Percentiles rank a stretch among this genome's conserved stretches.
Conservation (phyloP, 352 stramenopile species). For the Phytophthora tubulina region DNA sequence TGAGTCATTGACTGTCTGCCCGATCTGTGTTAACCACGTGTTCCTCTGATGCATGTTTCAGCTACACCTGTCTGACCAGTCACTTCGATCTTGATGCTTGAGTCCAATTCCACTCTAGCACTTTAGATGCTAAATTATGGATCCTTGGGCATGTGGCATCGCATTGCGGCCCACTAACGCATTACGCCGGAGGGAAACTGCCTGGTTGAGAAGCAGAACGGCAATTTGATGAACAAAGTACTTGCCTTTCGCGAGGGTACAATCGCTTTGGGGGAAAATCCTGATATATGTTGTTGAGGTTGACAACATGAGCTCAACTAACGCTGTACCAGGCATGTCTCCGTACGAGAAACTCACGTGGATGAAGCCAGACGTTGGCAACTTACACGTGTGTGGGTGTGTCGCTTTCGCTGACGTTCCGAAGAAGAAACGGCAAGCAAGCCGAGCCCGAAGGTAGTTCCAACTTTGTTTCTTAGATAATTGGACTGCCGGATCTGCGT, state of each 20-base stretch:
- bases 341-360: not conserved
- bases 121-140: no score
- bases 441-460: not conserved
- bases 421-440: not conserved
- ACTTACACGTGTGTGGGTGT: not conserved
- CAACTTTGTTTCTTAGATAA: not conserved
- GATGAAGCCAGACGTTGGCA: not conserved
- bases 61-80: no score
- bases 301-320: not conserved
- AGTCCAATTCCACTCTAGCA: no score
- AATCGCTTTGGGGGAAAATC: not conserved
- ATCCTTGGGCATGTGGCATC: not conserved
- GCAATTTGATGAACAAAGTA: not conserved
- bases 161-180: not conserved
- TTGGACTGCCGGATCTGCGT: not conserved
- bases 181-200: not conserved
- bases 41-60: no score
- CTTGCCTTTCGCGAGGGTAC: not conserved
- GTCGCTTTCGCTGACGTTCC: not conserved
- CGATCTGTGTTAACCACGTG: no score
- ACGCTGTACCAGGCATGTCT: not conserved
- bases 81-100: no score
- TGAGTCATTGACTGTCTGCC: no score
- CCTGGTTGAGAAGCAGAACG: not conserved
- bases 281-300: slow-evolving; percentile 2